Percentiles rank a stretch among this genome's conserved stretches.
phyloP scores from a whole-genome alignment of 169 alveolate species.

The Babesia ovata region DNA sequence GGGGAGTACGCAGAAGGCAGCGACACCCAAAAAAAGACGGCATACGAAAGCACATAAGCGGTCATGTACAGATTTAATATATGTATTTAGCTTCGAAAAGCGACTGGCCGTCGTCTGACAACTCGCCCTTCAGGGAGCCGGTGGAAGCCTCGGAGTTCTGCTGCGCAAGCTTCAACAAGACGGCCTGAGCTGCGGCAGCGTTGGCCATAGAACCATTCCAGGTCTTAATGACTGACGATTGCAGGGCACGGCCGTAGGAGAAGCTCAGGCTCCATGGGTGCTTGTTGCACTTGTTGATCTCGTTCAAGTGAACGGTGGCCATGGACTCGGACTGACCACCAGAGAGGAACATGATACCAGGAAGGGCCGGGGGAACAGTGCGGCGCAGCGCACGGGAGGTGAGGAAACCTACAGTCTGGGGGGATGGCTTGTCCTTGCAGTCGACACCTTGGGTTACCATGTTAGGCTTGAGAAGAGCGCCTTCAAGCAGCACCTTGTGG shows the following conservation, averaged over 20 bases:
- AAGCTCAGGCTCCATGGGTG: conserved; percentile 96
- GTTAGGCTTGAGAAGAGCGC: conserved; percentile 96
- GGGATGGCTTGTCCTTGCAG: conserved; percentile 84
- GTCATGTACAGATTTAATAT: conserved; percentile 3
- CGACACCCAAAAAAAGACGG: background rate
- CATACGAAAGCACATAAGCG: background rate
- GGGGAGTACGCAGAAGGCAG: background rate
- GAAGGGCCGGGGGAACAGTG: conserved; percentile 95
- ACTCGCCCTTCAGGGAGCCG: conserved; percentile 87
- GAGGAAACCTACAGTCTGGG: conserved; percentile 89
- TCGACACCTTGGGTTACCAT: conserved; percentile 98
- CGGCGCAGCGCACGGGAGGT: conserved; percentile 93
- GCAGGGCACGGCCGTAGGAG: conserved; percentile 99
- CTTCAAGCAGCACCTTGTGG: conserved; percentile 94
- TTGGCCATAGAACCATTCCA: conserved; percentile 97
- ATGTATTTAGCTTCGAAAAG: conserved; percentile 57
- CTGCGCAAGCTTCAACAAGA: conserved; percentile 91
- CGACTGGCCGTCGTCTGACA: conserved; percentile 60
- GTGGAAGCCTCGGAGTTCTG: conserved; percentile 96
- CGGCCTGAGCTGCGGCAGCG: conserved; percentile 93
- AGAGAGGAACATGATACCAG: conserved; percentile 97
- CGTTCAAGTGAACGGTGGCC: conserved; percentile 94
- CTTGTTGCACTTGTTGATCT: conserved; percentile 89
- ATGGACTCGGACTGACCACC: conserved; percentile 99
- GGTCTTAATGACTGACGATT: conserved; percentile 92